These are phyloP conservation scores for Magnolia kwangsiensis DNA, from an alignment of 164 flowering plant species.

Conservation along the genomic window DNA sequence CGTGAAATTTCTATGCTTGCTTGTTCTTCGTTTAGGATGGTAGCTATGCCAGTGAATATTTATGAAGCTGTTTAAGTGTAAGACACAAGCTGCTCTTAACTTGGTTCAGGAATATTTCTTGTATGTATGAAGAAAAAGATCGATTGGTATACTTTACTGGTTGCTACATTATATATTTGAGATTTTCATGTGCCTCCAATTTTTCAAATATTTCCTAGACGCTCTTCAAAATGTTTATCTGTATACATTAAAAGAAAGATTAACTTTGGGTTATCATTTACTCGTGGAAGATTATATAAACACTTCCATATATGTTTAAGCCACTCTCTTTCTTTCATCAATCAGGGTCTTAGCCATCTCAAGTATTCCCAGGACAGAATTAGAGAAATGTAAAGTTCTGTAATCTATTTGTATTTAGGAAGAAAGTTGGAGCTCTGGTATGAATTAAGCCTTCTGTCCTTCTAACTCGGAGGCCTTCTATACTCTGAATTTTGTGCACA, in stretches of 20 bases:
- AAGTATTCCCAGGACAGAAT: no score
- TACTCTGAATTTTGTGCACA: no score
- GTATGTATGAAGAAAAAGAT: not conserved
- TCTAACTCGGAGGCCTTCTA: no score
- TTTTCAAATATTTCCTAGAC: not conserved
- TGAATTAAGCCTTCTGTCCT: no score
- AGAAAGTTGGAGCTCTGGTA: no score
- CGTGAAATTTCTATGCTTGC: not conserved
- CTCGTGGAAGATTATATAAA: not conserved
- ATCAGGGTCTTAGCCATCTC: no score
- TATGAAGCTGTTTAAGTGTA: not conserved
- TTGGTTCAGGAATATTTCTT: not conserved
- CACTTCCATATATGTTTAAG: no score
- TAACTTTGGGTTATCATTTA: not conserved
- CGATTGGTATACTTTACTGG: not conserved
- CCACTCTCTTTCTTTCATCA: not conserved
- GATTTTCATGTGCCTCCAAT: not conserved
- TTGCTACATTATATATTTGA: not conserved
- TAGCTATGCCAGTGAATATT: not conserved
- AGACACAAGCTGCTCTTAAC: not conserved
- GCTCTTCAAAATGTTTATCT: not conserved
- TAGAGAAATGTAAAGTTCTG: no score
- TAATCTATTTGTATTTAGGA: no score
- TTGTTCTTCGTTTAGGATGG: not conserved
- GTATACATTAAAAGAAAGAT: not conserved